Evolutionary conservation across 768 basidiomycete genomes (phyloP).

Genomic region (Vararia minispora): DNA sequence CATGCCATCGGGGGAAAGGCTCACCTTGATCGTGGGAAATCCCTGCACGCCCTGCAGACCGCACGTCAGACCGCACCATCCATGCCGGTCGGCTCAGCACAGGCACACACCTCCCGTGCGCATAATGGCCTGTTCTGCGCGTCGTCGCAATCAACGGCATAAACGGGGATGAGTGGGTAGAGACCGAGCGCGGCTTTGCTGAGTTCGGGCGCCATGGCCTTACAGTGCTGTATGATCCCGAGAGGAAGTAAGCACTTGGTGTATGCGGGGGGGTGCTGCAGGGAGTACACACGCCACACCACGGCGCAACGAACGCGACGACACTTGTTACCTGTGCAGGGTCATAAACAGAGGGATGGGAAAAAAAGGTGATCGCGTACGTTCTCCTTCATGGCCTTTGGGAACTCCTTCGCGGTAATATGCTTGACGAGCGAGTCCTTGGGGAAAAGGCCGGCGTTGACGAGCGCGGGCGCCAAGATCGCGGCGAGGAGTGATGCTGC

Average conservation of each 20-base stretch:
- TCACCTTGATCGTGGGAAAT: slow-evolving; percentile 86
- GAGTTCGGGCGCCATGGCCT: slow-evolving; percentile 76
- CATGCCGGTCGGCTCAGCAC: neutral
- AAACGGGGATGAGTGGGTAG: slow-evolving; percentile 74
- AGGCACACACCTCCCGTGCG: slow-evolving; percentile 48
- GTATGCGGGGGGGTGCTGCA: no score
- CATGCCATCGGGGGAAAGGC: slow-evolving; percentile 4
- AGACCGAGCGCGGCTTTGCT: slow-evolving; percentile 72
- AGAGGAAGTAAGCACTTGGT: no score
- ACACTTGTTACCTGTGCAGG: slow-evolving; percentile 50
- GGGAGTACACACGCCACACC: slow-evolving; percentile 67
- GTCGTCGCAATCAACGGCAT: slow-evolving; percentile 90
- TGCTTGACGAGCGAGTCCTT: slow-evolving; percentile 47
- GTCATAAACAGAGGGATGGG: slow-evolving; percentile 1
- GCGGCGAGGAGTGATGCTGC: slow-evolving; percentile 26
- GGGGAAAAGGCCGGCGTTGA: slow-evolving; percentile 37
- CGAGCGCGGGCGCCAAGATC: slow-evolving; percentile 32
- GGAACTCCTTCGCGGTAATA: slow-evolving; percentile 61
- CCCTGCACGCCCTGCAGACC: slow-evolving; percentile 58
- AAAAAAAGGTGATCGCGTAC: slow-evolving; percentile 32
- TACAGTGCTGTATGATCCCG: slow-evolving; percentile 55
- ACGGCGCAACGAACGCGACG: slow-evolving; percentile 91
- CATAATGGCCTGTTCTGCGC: slow-evolving; percentile 75
- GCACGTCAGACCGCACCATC: neutral
- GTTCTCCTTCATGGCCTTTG: slow-evolving; percentile 60